phyloP scores from a whole-genome alignment of 805 yeast genomes.

The Sungouiozyma ichnusensis region DNA sequence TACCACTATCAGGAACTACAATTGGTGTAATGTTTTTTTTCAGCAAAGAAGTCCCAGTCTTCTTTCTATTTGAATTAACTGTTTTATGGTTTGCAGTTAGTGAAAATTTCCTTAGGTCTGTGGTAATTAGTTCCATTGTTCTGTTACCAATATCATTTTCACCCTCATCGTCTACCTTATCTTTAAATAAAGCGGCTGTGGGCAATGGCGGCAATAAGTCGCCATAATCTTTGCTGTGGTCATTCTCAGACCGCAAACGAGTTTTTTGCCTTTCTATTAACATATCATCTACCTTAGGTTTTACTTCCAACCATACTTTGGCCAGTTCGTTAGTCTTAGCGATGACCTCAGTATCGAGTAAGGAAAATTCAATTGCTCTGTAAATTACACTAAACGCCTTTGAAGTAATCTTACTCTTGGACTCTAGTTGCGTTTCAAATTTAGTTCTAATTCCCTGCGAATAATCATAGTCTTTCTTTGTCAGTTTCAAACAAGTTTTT shows the following conservation, averaged over 20 bases:
- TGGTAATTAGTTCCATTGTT: conserved; percentile 9
- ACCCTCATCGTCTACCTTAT: conserved; percentile 10
- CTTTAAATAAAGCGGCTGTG: background rate
- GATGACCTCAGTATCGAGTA: conserved; percentile 31
- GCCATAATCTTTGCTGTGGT: background rate
- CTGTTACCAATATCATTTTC: conserved; percentile 9
- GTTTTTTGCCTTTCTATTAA: conserved; percentile 5
- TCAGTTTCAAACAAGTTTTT: conserved; percentile 7
- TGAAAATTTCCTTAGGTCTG: conserved; percentile 8
- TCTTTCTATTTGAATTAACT: conserved; percentile 4
- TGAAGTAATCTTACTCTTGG: conserved; percentile 32
- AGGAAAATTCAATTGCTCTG: conserved; percentile 33
- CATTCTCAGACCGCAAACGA: background rate
- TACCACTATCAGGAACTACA: conserved; percentile 22
- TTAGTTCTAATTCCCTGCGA: conserved; percentile 14
- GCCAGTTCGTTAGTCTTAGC: conserved; percentile 30
- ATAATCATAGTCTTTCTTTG: conserved; percentile 3
- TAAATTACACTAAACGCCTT: conserved; percentile 32
- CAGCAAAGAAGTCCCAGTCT: conserved; percentile 31
- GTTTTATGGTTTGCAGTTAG: conserved; percentile 2
- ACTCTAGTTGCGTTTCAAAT: conserved; percentile 26
- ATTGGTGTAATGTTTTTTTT: conserved; percentile 33
- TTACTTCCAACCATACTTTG: conserved; percentile 26
- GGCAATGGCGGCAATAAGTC: conserved; percentile 5
- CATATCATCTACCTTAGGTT: conserved; percentile 11